These are phyloP conservation scores for Cryptococcus neoformans DNA, from an alignment of 1,284 basidiomycete genomes.

Conservation along the genomic window DNA sequence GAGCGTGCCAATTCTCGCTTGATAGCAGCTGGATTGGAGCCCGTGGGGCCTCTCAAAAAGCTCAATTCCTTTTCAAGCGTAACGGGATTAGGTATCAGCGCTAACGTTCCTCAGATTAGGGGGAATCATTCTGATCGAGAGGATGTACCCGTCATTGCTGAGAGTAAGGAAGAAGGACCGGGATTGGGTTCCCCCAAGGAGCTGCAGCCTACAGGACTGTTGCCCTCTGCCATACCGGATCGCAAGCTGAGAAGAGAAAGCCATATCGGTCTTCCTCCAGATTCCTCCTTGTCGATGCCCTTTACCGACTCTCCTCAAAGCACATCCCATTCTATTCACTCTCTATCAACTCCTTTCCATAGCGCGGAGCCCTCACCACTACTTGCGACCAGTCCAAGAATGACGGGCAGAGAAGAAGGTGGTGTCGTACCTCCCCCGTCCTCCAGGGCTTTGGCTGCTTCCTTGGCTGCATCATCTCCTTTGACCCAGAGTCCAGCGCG, in stretches of 20 bases:
- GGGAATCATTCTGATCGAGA: constrained; percentile 40
- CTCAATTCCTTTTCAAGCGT: constrained; percentile 36
- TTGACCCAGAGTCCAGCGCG: neutral
- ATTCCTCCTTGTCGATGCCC: constrained; percentile 42
- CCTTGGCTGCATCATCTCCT: constrained; percentile 10
- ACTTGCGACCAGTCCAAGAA: constrained; percentile 4
- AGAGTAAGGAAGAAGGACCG: neutral
- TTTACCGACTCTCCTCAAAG: constrained; percentile 32
- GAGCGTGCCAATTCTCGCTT: constrained; percentile 53
- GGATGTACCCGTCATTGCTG: constrained; percentile 9
- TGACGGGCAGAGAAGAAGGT: constrained; percentile 2
- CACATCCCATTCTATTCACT: constrained; percentile 2
- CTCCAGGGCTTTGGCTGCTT: constrained; percentile 17
- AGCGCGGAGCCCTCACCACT: neutral
- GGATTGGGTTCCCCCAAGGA: neutral
- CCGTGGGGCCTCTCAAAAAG: constrained; percentile 20
- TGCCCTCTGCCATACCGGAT: constrained; percentile 40
- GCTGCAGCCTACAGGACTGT: constrained; percentile 14
- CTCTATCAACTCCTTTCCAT: neutral
- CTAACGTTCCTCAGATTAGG: constrained; percentile 20
- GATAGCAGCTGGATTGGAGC: constrained; percentile 31
- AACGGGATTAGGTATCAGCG: constrained; percentile 26
- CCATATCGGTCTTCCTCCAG: constrained; percentile 41
- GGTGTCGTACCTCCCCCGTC: constrained; percentile 16
- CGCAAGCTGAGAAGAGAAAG: constrained; percentile 33